These are phyloP conservation scores for Pythium coloratum DNA, from an alignment of 352 stramenopile species.

Conservation along the genomic window DNA sequence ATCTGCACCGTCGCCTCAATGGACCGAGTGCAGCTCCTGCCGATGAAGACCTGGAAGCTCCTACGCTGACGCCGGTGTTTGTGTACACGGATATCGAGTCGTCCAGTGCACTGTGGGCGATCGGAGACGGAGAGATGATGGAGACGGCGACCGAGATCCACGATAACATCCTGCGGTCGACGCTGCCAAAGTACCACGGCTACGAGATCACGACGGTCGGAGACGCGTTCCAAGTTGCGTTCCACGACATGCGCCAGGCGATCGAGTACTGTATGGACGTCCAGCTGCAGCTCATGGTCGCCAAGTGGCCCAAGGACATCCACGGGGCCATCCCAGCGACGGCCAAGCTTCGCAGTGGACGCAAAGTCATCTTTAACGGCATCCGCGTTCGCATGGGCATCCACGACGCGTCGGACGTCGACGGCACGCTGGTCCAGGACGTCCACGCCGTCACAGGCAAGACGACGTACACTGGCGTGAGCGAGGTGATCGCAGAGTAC, in stretches of 20 bases:
- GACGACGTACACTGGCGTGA: constrained; percentile 27
- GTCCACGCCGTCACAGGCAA: constrained; percentile 28
- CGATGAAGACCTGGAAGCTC: constrained; percentile 18
- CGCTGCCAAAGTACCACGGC: constrained; percentile 41
- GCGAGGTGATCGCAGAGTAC: constrained; percentile 27
- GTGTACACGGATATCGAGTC: constrained; percentile 30
- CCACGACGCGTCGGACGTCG: constrained; percentile 16
- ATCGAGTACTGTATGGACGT: constrained; percentile 30
- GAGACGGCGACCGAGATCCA: constrained; percentile 26
- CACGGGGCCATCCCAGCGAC: constrained; percentile 47
- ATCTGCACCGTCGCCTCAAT: background rate
- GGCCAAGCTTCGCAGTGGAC: constrained; percentile 27
- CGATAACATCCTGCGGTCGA: constrained; percentile 30
- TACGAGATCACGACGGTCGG: constrained; percentile 76
- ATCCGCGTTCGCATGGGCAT: constrained; percentile 37
- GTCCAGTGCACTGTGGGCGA: constrained; percentile 13
- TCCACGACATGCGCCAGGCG: constrained; percentile 61
- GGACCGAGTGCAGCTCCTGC: background rate
- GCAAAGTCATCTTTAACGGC: constrained; percentile 28
- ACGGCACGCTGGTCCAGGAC: constrained; percentile 18
- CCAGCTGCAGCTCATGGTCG: constrained; percentile 30
- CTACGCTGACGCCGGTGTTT: constrained; percentile 26
- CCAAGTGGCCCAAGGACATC: constrained; percentile 60
- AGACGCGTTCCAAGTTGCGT: constrained; percentile 67
- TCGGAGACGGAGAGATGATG: constrained; percentile 37